Base-by-base conservation (phyloP, 768 basidiomycete genomes). In the Podaxis mareebaensis region DNA sequence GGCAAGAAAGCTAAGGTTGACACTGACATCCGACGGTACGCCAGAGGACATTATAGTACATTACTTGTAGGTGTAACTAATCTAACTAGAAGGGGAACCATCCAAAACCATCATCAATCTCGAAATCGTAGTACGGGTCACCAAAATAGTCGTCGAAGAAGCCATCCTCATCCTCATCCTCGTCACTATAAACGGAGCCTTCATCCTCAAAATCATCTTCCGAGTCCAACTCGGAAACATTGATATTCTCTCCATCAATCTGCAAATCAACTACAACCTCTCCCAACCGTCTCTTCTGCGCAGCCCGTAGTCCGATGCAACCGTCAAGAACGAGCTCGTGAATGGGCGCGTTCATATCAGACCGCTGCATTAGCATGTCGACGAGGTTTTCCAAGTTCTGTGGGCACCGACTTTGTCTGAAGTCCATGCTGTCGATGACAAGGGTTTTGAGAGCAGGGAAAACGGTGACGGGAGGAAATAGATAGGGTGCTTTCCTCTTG, bases 391-490 rank as follows among this genome's bases (percentile, higher is more conserved):
- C 61, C 42, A 55, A 10, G 15, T 20, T 38, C 8, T 52, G 42
- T 46, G 44, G 40, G 20, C 2, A 22, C 33, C 28, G 10, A 30
- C 28, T 30, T 28, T 26, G 15, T 2, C 42, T 33, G 20, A 55
- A 36, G 4, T 62, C 53, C 0, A 22, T 5, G 17, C 17, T 17
- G 2, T 44, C 17, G 28, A 62, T 24, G 30, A n/a, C 12, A 11
- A 62, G 53, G 4, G 53, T 49, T 38, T 49, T 54, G 44, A 62
- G 61, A 17, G 61, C 36, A 55, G 42, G 61, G 30, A 62, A 62
- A 38, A 24, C 53, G 4, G 53, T 62, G 53, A 55, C 40, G 12
- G 61, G 33, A 24, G 60, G 60, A 33, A 36, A 44, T n/a, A 15
- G 24, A 24, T 33, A 20, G 4, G 28, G 39, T 30, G 13, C 13